phyloP scores from a whole-genome alignment of 2,329 filamentous ascomycete species.

The Stemphylium lycopersici region DNA sequence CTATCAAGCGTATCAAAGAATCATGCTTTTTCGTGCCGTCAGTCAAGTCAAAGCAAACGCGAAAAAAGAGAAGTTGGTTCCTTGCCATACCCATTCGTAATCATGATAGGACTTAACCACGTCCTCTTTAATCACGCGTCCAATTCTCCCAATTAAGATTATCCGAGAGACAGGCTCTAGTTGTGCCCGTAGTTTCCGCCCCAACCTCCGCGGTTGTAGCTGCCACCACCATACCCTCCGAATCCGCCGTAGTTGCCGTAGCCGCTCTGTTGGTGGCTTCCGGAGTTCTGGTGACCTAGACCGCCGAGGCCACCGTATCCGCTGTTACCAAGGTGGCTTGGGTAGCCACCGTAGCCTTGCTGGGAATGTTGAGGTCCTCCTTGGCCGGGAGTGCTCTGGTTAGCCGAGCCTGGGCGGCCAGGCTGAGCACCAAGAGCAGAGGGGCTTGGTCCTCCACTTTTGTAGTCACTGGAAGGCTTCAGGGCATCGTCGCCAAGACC shows the following conservation, averaged over 20 bases:
- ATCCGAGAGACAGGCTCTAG: conserved; percentile 23
- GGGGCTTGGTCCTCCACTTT: conserved; percentile 64
- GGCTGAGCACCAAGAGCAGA: conserved; percentile 63
- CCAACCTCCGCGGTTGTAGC: conserved; percentile 56
- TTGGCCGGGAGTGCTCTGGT: conserved; percentile 63
- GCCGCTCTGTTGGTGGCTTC: conserved; percentile 52
- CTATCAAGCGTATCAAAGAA: conserved; percentile 32
- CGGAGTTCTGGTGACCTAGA: conserved; percentile 56
- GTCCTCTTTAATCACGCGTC: conserved; percentile 14
- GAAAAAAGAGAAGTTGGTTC: conserved; percentile 26
- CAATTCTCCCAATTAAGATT: conserved; percentile 8
- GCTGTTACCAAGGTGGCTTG: conserved; percentile 56
- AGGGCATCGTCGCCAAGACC: conserved; percentile 58
- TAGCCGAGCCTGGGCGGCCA: conserved; percentile 67
- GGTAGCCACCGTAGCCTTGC: conserved; percentile 63
- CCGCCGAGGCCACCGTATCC: conserved; percentile 62
- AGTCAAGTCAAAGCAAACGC: conserved; percentile 28
- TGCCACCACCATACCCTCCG: conserved; percentile 50
- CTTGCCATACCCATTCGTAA: conserved; percentile 30
- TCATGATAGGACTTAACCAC: conserved; percentile 33
- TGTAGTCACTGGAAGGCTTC: conserved; percentile 64
- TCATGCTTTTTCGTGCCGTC: conserved; percentile 35
- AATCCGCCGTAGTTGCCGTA: conserved; percentile 53
- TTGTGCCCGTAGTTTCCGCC: conserved; percentile 55
- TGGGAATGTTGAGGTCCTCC: conserved; percentile 62